Conservation (phyloP, 2,329 filamentous ascomycete genomes). For the Talaromyces marneffei region DNA sequence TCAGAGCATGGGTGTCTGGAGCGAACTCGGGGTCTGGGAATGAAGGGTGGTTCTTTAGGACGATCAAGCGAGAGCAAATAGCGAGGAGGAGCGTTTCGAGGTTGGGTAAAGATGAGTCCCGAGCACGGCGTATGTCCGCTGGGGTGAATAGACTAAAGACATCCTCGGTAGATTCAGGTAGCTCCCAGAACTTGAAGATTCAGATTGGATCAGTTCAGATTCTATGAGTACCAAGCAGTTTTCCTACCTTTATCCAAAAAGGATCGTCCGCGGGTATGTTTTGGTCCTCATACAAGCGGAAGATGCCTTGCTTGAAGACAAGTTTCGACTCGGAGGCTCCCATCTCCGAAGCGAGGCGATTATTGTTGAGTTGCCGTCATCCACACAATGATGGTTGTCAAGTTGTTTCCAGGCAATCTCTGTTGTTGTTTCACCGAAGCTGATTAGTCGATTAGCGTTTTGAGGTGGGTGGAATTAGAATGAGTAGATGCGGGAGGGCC, state of each 20-base stretch:
- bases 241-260: conserved; percentile 79
- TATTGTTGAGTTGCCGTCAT: conserved; percentile 21
- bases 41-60: conserved; percentile 79
- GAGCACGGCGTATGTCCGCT: conserved; percentile 77
- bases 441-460: not conserved
- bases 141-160: conserved; percentile 94
- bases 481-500: not conserved
- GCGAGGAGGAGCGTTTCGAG: conserved; percentile 83
- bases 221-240: not conserved
- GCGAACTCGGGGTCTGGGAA: conserved; percentile 84
- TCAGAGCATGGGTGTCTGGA: conserved; percentile 79
- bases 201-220: not conserved
- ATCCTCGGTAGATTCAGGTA: conserved; percentile 92
- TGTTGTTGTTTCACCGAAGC: not conserved
- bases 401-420: too few relatives aligned
- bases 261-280: conserved; percentile 80
- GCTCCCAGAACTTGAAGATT: conserved; percentile 76
- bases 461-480: not conserved
- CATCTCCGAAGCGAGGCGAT: conserved; percentile 52
- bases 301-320: conserved; percentile 97
- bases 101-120: conserved; percentile 79
- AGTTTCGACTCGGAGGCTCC: conserved; percentile 98
- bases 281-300: conserved; percentile 86
- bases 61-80: conserved; percentile 73
- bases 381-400: not conserved